Conservation (phyloP, 2,329 filamentous ascomycete species). For the Orbilia brochopaga region DNA sequence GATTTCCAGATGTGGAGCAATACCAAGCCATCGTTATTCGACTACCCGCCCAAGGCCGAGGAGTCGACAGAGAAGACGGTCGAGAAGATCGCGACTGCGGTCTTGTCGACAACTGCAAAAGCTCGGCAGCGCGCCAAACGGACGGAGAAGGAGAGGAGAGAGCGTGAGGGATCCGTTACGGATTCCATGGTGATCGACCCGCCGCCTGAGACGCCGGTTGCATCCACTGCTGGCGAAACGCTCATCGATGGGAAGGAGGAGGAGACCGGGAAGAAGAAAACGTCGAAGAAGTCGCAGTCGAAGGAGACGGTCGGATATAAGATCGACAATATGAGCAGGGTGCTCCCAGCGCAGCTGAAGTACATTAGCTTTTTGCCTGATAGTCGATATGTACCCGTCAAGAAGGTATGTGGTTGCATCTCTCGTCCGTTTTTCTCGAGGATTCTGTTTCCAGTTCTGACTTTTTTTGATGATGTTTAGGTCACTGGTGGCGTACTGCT, state of each 20-base stretch:
- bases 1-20: constrained; percentile 96
- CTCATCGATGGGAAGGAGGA: constrained; percentile 69
- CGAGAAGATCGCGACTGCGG: constrained; percentile 90
- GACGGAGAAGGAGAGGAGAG: constrained; percentile 71
- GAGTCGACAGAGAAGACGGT: constrained; percentile 93
- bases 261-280: constrained; percentile 65
- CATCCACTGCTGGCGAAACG: constrained; percentile 65
- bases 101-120: constrained; percentile 94
- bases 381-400: constrained; percentile 89
- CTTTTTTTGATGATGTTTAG: constrained; percentile 61
- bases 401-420: constrained; percentile 69
- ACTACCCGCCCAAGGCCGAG: constrained; percentile 96
- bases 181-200: constrained; percentile 95
- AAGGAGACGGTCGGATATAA: constrained; percentile 98
- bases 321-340: constrained; percentile 94
- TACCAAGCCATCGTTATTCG: constrained; percentile 91
- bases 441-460: constrained; percentile 8
- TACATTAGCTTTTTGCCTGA: constrained; percentile 85
- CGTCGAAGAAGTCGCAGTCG: constrained; percentile 84
- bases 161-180: constrained; percentile 64
- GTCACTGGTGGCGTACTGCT: constrained; percentile 92
- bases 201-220: constrained; percentile 74
- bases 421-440: background rate
- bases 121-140: constrained; percentile 92
- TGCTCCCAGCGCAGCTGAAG: constrained; percentile 89